A percentile compares a stretch with the other conserved stretches of the same genome.
These are phyloP conservation scores for Avena eriantha DNA, from an alignment of 176 grass and related monocot genomes.

Conservation along the genomic window DNA sequence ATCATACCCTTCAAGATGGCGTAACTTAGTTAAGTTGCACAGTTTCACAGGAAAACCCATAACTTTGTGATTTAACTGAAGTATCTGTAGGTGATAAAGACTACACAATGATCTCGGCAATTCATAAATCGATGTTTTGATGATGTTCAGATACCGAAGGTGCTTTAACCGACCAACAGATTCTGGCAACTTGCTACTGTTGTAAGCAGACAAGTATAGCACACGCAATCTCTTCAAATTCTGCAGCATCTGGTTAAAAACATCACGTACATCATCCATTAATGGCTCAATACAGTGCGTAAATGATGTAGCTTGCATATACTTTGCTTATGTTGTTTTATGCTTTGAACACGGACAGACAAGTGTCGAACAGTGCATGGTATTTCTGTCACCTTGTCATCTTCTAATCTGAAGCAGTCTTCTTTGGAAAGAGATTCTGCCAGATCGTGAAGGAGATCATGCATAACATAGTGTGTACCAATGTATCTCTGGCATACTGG, in stretches of 20 bases:
- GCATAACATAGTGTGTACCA: background rate
- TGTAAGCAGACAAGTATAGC: background rate
- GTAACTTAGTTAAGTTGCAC: too few relatives aligned
- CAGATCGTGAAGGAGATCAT: background rate
- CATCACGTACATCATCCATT: background rate
- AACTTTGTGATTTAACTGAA: too few relatives aligned
- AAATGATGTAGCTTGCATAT: background rate
- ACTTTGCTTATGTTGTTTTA: background rate
- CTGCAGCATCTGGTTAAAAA: background rate
- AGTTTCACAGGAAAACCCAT: too few relatives aligned
- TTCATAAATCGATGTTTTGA: too few relatives aligned
- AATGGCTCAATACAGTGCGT: background rate
- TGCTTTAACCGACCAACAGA: constrained; percentile 8
- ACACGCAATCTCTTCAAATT: background rate
- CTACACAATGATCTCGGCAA: too few relatives aligned
- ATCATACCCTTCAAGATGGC: too few relatives aligned
- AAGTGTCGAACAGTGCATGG: background rate
- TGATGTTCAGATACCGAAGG: too few relatives aligned
- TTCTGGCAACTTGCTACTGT: background rate
- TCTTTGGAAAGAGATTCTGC: background rate
- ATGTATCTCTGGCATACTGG: too few relatives aligned
- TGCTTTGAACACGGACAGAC: background rate
- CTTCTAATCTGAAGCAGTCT: too few relatives aligned
- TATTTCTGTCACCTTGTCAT: too few relatives aligned
- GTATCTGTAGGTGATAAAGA: too few relatives aligned